Evolutionary conservation across 2,329 filamentous ascomycete genomes (phyloP).

Genomic region (Dactylellina leptospora): DNA sequence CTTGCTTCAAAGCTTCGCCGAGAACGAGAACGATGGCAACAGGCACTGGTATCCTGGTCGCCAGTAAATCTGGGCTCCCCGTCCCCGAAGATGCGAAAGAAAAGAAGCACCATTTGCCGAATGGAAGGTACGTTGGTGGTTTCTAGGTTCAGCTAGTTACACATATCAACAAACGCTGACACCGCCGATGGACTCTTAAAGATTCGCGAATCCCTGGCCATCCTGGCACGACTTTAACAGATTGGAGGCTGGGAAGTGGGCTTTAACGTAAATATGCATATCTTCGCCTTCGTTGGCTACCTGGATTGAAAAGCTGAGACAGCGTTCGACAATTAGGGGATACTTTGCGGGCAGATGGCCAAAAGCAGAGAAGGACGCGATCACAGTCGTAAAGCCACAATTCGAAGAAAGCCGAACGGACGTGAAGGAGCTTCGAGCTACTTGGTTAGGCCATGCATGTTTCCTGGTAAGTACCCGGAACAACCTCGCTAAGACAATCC

Average conservation of each 20-base stretch:
- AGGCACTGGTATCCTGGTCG: conserved; percentile 30
- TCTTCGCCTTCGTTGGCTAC: not conserved
- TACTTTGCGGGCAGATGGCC: conserved; percentile 29
- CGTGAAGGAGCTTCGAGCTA: conserved; percentile 73
- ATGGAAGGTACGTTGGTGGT: conserved; percentile 32
- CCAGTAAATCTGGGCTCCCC: conserved; percentile 36
- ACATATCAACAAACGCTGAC: conserved; percentile 3
- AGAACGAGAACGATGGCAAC: conserved; percentile 28
- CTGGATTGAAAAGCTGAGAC: conserved; percentile 28
- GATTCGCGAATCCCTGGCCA: conserved; percentile 50
- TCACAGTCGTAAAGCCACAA: conserved; percentile 46
- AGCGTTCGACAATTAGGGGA: conserved; percentile 13
- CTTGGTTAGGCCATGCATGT: conserved; percentile 94
- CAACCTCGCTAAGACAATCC: too few species aligned
- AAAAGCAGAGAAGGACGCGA: conserved; percentile 19
- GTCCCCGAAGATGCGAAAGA: conserved; percentile 46
- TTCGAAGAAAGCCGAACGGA: conserved; percentile 48
- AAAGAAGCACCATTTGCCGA: conserved; percentile 50
- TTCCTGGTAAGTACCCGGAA: conserved; percentile 63
- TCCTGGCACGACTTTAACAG: conserved; percentile 37
- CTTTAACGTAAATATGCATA: conserved; percentile 28
- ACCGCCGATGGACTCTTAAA: not conserved
- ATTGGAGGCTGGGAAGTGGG: conserved; percentile 26
- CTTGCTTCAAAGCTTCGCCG: conserved; percentile 37
- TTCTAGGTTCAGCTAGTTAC: not conserved